Percentiles rank a stretch among this genome's conserved stretches.
Evolutionary conservation across 2,329 filamentous ascomycete genomes (phyloP).

Genomic region (Aspergillus neotritici): DNA sequence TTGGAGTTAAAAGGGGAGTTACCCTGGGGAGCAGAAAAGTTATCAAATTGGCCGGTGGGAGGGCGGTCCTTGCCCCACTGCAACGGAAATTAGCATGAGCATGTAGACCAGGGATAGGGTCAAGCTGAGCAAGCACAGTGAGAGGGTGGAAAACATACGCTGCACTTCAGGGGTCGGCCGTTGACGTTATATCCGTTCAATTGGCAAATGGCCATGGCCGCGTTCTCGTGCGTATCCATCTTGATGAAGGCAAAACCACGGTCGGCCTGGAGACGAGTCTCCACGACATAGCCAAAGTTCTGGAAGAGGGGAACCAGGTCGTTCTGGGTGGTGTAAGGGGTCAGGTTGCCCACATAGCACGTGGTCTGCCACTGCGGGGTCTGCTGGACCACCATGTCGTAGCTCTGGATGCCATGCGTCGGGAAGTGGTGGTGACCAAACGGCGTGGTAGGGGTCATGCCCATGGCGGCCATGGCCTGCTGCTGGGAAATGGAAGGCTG

Average conservation of each 20-base stretch:
- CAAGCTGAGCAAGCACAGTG: constrained; percentile 25
- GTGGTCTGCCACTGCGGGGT: constrained; percentile 98
- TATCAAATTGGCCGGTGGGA: constrained; percentile 74
- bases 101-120: no score
- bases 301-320: constrained; percentile 97
- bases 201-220: constrained; percentile 96
- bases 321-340: constrained; percentile 93
- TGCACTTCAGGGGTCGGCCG: constrained; percentile 94
- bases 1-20: constrained; percentile 64
- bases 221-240: constrained; percentile 98
- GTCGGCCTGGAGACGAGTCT: constrained; percentile 96
- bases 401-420: constrained; percentile 92
- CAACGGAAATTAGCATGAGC: constrained; percentile 18
- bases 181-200: constrained; percentile 98
- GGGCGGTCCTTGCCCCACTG: constrained; percentile 99
- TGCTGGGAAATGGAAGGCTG: constrained; percentile 98
- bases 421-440: constrained; percentile 98
- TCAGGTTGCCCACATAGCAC: constrained; percentile 95
- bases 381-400: constrained; percentile 92
- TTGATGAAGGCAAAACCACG: constrained; percentile 98
- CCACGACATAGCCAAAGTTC: constrained; percentile 96
- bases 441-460: constrained; percentile 93
- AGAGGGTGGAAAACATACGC: constrained; percentile 60
- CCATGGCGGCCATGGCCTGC: constrained; percentile 94
- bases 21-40: constrained; percentile 74